These are phyloP conservation scores for Phytophthora nicotianae DNA, from an alignment of 352 stramenopile genomes.

Conservation along the genomic window DNA sequence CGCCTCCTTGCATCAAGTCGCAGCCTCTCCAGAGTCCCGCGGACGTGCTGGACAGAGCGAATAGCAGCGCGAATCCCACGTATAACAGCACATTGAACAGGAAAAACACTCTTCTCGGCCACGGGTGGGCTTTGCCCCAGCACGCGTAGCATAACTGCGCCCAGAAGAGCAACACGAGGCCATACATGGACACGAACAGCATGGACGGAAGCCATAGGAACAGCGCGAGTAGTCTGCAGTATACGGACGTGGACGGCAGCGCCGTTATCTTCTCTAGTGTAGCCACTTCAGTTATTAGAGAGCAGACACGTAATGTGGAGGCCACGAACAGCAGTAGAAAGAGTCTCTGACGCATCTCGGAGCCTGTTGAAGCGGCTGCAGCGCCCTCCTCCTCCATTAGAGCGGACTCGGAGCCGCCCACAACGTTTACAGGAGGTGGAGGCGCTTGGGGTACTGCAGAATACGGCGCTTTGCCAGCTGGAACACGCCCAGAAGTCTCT, in stretches of 20 bases:
- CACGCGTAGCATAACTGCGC: constrained; percentile 86
- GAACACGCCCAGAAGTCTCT: constrained; percentile 18
- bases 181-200: constrained; percentile 88
- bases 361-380: constrained; percentile 64
- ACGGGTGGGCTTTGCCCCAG: constrained; percentile 75
- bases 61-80: constrained; percentile 53
- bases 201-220: constrained; percentile 82
- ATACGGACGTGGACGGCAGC: constrained; percentile 50
- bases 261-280: constrained; percentile 49
- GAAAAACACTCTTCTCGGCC: constrained; percentile 78
- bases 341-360: constrained; percentile 77
- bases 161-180: constrained; percentile 85
- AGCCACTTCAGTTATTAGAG: constrained; percentile 63
- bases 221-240: constrained; percentile 55
- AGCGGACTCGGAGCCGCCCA: constrained; percentile 41
- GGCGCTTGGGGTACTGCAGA: constrained; percentile 18
- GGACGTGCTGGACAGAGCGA: constrained; percentile 49
- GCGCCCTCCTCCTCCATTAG: constrained; percentile 60
- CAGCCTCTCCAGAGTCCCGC: constrained; percentile 68
- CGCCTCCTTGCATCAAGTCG: constrained; percentile 62
- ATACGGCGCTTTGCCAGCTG: constrained; percentile 29
- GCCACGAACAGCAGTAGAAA: constrained; percentile 79
- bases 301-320: constrained; percentile 62
- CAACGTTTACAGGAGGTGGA: constrained; percentile 33
- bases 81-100: constrained; percentile 81